Percentiles rank a stretch among this genome's conserved stretches.
phyloP scores from a whole-genome alignment of 116 monocot genomes.

The Iris pallida region DNA sequence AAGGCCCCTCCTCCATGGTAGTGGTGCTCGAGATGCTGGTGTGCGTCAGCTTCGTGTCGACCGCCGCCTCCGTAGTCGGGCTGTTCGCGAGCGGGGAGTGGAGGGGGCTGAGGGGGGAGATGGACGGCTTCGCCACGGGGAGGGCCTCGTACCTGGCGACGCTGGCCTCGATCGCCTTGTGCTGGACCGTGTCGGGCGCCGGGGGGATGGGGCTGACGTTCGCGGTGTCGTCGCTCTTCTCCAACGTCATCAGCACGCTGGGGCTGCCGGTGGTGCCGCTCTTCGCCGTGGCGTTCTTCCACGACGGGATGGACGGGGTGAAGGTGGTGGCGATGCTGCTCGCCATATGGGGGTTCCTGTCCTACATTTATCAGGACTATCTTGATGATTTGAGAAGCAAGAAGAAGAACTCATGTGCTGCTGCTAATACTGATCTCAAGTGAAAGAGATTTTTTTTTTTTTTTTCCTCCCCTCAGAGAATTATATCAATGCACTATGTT shows the following conservation, averaged over 20 bases:
- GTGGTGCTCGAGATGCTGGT: conserved; percentile 6
- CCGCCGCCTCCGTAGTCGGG: neutral
- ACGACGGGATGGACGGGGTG: conserved; percentile 20
- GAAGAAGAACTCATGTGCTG: too few species aligned
- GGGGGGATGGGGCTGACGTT: conserved; percentile 11
- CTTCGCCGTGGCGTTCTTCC: conserved; percentile 23
- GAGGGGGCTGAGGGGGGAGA: conserved; percentile 7
- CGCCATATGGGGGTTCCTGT: conserved; percentile 9
- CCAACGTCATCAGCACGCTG: conserved; percentile 13
- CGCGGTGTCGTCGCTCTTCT: conserved; percentile 16
- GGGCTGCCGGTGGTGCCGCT: conserved; percentile 11
- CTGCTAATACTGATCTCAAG: too few species aligned
- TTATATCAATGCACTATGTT: too few species aligned
- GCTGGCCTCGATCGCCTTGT: neutral
- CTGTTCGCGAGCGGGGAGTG: conserved; percentile 19
- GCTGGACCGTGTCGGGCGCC: neutral
- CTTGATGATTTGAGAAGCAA: conserved; percentile 7
- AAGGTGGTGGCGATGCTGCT: conserved; percentile 21
- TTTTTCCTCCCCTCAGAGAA: too few species aligned
- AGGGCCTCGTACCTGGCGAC: conserved; percentile 4
- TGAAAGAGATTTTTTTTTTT: too few species aligned
- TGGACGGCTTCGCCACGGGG: neutral
- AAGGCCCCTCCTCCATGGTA: neutral
- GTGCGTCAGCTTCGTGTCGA: neutral
- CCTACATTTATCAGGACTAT: conserved; percentile 18